Evolutionary conservation across 2,329 filamentous ascomycete genomes (phyloP).

Genomic region (Paraconiothyrium brasiliense): DNA sequence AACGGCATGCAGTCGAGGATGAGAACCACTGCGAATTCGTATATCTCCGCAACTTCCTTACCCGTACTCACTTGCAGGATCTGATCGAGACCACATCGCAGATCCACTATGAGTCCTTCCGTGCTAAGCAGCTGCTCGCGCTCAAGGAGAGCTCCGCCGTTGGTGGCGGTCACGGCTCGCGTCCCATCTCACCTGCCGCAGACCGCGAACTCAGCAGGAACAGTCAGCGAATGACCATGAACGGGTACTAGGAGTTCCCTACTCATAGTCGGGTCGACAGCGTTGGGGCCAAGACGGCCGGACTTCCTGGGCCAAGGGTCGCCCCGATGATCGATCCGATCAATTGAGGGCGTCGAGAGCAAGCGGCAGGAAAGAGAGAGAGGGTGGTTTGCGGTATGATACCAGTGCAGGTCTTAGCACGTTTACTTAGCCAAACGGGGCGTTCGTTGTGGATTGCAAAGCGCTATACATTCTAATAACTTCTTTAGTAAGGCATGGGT

Average conservation of each 20-base stretch:
- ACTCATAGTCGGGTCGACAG: constrained; percentile 45
- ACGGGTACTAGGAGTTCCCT: constrained; percentile 79
- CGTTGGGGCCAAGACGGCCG: constrained; percentile 35
- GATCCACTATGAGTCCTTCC: constrained; percentile 99
- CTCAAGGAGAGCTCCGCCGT: constrained; percentile 97
- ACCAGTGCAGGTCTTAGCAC: constrained; percentile 49
- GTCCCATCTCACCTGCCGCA: constrained; percentile 93
- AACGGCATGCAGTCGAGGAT: constrained; percentile 75
- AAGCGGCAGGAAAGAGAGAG: constrained; percentile 3
- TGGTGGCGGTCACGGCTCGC: constrained; percentile 75
- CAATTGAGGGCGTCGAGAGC: constrained; percentile 19
- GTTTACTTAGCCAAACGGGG: constrained; percentile 32
- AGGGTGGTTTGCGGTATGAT: constrained; percentile 43
- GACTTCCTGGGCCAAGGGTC: constrained; percentile 21
- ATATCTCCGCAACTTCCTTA: constrained; percentile 97
- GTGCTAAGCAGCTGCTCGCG: constrained; percentile 96
- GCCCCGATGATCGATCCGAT: constrained; percentile 37
- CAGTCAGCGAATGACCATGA: constrained; percentile 98
- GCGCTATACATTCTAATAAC: constrained; percentile 42
- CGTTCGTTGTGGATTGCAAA: constrained; percentile 15
- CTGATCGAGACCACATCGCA: constrained; percentile 99
- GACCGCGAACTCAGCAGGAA: constrained; percentile 96
- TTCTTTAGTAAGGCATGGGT: constrained; percentile 45
- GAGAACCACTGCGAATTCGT: constrained; percentile 99
- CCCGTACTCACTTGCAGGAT: constrained; percentile 97